These are phyloP conservation scores for Ceratobasidium sp. DNA, from an alignment of 1,284 basidiomycete genomes.

Conservation along the genomic window DNA sequence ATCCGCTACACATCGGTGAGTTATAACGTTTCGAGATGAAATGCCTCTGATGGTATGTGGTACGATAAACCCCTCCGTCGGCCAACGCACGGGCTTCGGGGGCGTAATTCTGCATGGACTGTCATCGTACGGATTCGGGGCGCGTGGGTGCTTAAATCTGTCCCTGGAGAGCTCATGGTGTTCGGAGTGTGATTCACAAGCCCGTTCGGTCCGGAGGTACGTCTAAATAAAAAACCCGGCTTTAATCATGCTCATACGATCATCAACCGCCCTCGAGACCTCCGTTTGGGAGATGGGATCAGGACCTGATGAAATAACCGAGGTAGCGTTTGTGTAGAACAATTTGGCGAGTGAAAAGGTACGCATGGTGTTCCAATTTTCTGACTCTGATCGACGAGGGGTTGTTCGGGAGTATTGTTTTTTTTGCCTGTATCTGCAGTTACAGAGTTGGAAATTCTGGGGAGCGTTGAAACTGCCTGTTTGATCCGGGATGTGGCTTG, in stretches of 20 bases:
- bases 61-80: constrained; percentile 74
- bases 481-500: neutral
- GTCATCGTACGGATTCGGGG: constrained; percentile 81
- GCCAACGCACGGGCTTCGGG: constrained; percentile 79
- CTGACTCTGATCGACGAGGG: constrained; percentile 32
- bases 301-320: constrained; percentile 74
- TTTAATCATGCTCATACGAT: neutral
- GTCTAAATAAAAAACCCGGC: constrained; percentile 34
- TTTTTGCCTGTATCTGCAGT: neutral
- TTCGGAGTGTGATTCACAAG: constrained; percentile 80
- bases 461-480: neutral
- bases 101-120: constrained; percentile 88
- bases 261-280: constrained; percentile 74
- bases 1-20: constrained; percentile 84
- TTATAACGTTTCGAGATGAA: neutral
- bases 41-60: neutral
- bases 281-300: constrained; percentile 81
- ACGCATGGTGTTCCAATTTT: constrained; percentile 30
- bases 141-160: constrained; percentile 76
- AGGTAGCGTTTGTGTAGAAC: constrained; percentile 80
- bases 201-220: constrained; percentile 78
- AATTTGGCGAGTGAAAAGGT: constrained; percentile 79
- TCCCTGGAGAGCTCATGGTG: constrained; percentile 72
- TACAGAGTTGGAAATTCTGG: neutral
- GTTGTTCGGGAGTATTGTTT: neutral